Base-by-base conservation (phyloP, 352 stramenopile genomes). In the Elongisporangium prolatum region DNA sequence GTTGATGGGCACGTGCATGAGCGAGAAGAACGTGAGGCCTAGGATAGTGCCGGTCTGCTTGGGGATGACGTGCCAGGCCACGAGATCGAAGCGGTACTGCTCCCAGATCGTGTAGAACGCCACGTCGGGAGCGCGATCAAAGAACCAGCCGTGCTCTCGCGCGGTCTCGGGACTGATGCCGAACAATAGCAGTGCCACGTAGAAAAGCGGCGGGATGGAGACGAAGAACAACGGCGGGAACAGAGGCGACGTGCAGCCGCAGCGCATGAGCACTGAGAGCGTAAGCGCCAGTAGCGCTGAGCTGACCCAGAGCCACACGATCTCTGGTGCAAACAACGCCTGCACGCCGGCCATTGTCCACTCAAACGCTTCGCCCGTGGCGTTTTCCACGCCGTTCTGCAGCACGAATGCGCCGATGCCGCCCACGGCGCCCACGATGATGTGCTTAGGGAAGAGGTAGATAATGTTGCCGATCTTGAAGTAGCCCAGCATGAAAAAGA, bases 1-100 rank as follows among this genome's bases (percentile, higher is more conserved):
- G 63, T 98, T 98, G 56, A 98, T 98, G 0, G 95, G 95, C 38
- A 98, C 95, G 69, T 98, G 90, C 78, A 98, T 97, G 48, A 98
- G 75, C 50, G 87, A 97, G 70, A 98, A 98, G 48, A 96, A 75
- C 14, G 85, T 90, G 40, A 98, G 75, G 0, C 88, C 86, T 1
- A 97, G 25, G 51, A 98, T 84, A 21, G 83, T 92, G 37, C 80
- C 79, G 16, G 76, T 68, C 51, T 92, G 83, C 61, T 86, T 88
- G 0, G 82, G 80, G 52, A 94, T 89, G 1, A 91, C 71, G 21
- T 71, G 56, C 85, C 85, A 94, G 3, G 65, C 77, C 9, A 94
- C 75, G 0, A 74, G 67, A 4, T 59, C 76, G 22, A 91, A 86
- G 40, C 88, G 66, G 52, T 88, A 93, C 48, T 93, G 77, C 61